Evolutionary conservation across 805 yeast species (phyloP), one percentile per base, ranked within the genome.

Genomic region (Vanderwaltozyma polyspora): DNA sequence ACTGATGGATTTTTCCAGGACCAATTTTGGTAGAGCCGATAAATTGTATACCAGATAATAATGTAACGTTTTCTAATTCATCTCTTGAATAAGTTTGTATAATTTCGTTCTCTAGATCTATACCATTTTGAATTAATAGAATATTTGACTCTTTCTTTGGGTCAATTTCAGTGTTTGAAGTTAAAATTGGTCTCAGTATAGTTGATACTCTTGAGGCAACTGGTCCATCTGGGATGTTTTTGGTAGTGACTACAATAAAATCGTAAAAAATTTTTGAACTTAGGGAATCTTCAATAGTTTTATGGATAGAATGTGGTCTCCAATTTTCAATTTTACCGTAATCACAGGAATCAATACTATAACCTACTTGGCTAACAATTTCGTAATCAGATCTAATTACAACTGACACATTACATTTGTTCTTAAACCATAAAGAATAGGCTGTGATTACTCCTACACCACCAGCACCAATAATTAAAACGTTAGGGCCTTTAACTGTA

Each of bases 361-460:
- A 79, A 1, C 91, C 91, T 2, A 62, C 49, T 25, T 62, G 52
- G 16, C 45, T 39, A 22, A 79, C 76, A 23, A 52, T 55, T 3
- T 70, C 69, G 55, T 75, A 79, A 45, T 76, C 79, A 18, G 84
- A 70, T 50, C 91, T 67, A 3, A 77, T 68, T 5, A 79, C 79
- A 11, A 74, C 61, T 3, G 85, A 72, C 10, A 80, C 76, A 17
- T 63, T 62, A 8, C 73, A 64, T 28, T 62, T 55, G 0, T 68
- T 72, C 29, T 67, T 62, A 27, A 55, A 52, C 43, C 63, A 66
- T 22, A 84, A 62, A 0, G 81, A 72, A 32, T 76, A 67, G 0
- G 93, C 83, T 2, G 79, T 76, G 23, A 84, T 71, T 13, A 84
- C 68, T 25, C 95, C 95, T 9, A 84, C 91, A 25, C 94, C 94